Conservation (phyloP, 306 rosid species). For the Prinsepia uniflora region DNA sequence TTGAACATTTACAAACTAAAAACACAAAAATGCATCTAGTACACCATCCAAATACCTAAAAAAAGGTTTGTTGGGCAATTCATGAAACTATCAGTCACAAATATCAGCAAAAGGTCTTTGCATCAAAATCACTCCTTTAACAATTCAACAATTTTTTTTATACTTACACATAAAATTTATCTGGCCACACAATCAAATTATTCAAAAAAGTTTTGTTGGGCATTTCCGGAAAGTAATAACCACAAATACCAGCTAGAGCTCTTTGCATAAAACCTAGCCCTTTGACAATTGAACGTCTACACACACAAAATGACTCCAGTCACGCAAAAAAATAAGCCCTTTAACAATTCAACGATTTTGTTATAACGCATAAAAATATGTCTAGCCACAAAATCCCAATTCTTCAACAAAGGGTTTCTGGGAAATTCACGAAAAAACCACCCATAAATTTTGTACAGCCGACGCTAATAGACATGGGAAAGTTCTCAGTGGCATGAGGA, state of each 20-base stretch:
- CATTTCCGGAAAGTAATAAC: too few relatives aligned
- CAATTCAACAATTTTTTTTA: too few relatives aligned
- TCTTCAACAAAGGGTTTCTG: neutral
- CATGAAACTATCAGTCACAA: neutral
- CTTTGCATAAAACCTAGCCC: too few relatives aligned
- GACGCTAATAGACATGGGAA: neutral
- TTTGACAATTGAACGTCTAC: neutral
- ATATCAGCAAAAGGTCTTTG: neutral
- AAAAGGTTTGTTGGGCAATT: neutral
- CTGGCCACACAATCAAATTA: too few relatives aligned
- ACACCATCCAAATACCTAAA: neutral
- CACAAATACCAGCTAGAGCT: too few relatives aligned
- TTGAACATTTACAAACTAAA: neutral
- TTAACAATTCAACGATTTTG: too few relatives aligned
- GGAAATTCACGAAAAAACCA: neutral
- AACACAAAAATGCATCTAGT: neutral
- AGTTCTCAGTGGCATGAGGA: neutral
- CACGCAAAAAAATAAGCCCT: too few relatives aligned
- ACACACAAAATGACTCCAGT: conserved; percentile 1
- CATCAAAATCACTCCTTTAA: neutral
- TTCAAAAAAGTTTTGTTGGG: too few relatives aligned
- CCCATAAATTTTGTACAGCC: neutral
- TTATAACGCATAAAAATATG: too few relatives aligned
- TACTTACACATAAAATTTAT: too few relatives aligned
- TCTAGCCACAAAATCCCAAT: neutral